Percentiles rank a stretch among this genome's conserved stretches.
phyloP scores from a whole-genome alignment of 192 early-diverging fungal species.

The Thoreauomyces humboldtii region DNA sequence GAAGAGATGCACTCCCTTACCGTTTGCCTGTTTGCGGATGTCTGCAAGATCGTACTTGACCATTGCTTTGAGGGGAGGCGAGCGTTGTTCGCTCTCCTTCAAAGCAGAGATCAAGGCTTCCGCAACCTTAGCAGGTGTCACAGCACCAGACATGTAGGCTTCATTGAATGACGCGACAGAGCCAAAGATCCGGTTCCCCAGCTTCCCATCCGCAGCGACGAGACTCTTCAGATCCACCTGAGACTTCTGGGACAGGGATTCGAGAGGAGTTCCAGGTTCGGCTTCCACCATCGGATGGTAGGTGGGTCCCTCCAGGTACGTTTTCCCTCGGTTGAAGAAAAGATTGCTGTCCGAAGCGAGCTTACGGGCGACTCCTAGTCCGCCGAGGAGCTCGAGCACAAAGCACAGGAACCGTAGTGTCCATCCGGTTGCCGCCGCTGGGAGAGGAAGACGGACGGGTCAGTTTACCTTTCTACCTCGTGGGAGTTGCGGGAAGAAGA shows the following conservation, averaged over 20 bases:
- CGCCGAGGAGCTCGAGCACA: slow-evolving; percentile 7
- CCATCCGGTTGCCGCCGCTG: slow-evolving; percentile 14
- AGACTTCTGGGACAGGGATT: background rate
- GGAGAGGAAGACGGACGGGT: background rate
- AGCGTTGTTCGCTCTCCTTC: slow-evolving; percentile 3
- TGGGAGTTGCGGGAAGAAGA: background rate
- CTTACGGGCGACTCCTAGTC: slow-evolving; percentile 12
- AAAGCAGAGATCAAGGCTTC: slow-evolving; percentile 27
- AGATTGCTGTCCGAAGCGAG: slow-evolving; percentile 22
- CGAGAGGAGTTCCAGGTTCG: background rate
- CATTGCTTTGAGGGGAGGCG: slow-evolving; percentile 1
- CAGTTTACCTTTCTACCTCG: background rate
- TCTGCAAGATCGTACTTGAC: slow-evolving; percentile 20
- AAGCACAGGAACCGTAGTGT: slow-evolving; percentile 8
- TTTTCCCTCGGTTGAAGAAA: slow-evolving; percentile 2
- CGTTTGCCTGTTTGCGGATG: slow-evolving; percentile 15
- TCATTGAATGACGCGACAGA: slow-evolving; percentile 20
- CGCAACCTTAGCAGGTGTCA: slow-evolving; percentile 36
- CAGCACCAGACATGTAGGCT: slow-evolving; percentile 22
- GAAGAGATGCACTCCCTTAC: too few relatives aligned
- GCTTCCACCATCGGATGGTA: slow-evolving; percentile 14
- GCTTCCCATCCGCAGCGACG: background rate
- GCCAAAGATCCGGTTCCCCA: slow-evolving; percentile 9
- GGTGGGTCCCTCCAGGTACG: background rate
- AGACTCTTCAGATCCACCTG: slow-evolving; percentile 2